phyloP scores from a whole-genome alignment of 306 rosid genomes.

The Quercus variabilis region DNA sequence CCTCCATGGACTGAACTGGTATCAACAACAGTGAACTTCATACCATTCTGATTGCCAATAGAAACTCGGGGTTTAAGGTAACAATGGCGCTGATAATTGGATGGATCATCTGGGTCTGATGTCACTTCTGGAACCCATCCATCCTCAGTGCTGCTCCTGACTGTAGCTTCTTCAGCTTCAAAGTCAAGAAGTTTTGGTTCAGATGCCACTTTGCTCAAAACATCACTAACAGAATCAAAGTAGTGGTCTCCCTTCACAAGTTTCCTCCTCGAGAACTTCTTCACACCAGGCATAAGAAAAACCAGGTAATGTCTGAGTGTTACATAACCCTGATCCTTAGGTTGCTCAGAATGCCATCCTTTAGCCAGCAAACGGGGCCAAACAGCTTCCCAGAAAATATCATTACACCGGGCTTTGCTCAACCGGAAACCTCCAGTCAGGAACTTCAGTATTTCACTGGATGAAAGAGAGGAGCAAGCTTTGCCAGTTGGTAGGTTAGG shows the following conservation, averaged over 20 bases:
- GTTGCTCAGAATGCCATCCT: conserved; percentile 87
- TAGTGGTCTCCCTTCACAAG: conserved; percentile 74
- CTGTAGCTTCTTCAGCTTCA: conserved; percentile 46
- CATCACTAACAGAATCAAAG: conserved; percentile 72
- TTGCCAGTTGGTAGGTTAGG: conserved; percentile 41
- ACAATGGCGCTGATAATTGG: conserved; percentile 44
- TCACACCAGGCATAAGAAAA: conserved; percentile 71
- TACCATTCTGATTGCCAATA: conserved; percentile 24
- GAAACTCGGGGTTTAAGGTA: conserved; percentile 65
- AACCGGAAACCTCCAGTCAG: conserved; percentile 64
- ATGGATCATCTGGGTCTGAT: conserved; percentile 42
- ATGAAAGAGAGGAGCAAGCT: conserved; percentile 61
- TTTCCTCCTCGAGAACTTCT: conserved; percentile 65
- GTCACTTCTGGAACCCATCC: conserved; percentile 33
- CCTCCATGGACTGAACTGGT: conserved; percentile 48
- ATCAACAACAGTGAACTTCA: conserved; percentile 51
- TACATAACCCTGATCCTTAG: conserved; percentile 48
- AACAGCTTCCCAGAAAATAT: conserved; percentile 87
- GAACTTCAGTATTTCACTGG: conserved; percentile 49
- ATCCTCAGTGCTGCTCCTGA: conserved; percentile 32
- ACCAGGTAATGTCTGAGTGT: conserved; percentile 47
- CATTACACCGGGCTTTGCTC: conserved; percentile 68
- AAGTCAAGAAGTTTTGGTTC: conserved; percentile 75
- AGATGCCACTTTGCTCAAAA: conserved; percentile 68
- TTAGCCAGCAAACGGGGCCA: conserved; percentile 87